Evolutionary conservation across 2,329 filamentous ascomycete genomes (phyloP).

Genomic region (Botryosphaeria dothidea): DNA sequence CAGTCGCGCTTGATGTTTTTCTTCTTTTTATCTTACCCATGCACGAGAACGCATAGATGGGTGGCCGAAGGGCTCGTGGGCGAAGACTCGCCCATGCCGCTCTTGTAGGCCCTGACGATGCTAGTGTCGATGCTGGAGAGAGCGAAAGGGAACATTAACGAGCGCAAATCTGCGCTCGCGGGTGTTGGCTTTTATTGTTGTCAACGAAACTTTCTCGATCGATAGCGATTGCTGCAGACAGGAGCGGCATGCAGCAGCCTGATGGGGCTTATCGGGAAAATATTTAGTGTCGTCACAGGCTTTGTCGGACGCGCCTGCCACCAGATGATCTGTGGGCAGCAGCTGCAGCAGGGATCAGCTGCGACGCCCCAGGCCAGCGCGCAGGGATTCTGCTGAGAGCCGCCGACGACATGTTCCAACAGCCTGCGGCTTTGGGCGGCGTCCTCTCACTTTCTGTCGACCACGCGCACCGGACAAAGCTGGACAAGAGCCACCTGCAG

Average conservation of each 20-base stretch:
- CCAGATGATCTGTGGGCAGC: not conserved
- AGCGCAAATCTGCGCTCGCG: conserved; percentile 12
- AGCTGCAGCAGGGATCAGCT: not conserved
- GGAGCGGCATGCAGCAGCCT: not conserved
- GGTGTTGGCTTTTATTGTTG: conserved; percentile 18
- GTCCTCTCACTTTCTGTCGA: not conserved
- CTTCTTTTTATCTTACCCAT: conserved; percentile 57
- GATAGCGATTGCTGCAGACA: not conserved
- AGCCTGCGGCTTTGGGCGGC: not conserved
- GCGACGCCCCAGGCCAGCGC: not conserved
- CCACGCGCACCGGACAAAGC: not conserved
- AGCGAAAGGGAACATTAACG: conserved; percentile 26
- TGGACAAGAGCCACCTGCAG: not conserved
- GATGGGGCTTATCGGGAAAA: conserved; percentile 2
- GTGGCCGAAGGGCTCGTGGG: conserved; percentile 32
- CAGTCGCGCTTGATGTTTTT: not conserved
- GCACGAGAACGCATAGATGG: conserved; percentile 76
- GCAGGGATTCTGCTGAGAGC: not conserved
- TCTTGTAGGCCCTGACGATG: conserved; percentile 20
- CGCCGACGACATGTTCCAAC: not conserved
- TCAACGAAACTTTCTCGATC: not conserved
- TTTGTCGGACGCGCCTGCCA: not conserved
- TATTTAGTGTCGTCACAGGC: not conserved
- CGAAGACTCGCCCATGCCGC: conserved; percentile 21
- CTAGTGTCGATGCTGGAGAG: conserved; percentile 29